phyloP scores from a whole-genome alignment of 768 basidiomycete species.

The Suillus placidus region DNA sequence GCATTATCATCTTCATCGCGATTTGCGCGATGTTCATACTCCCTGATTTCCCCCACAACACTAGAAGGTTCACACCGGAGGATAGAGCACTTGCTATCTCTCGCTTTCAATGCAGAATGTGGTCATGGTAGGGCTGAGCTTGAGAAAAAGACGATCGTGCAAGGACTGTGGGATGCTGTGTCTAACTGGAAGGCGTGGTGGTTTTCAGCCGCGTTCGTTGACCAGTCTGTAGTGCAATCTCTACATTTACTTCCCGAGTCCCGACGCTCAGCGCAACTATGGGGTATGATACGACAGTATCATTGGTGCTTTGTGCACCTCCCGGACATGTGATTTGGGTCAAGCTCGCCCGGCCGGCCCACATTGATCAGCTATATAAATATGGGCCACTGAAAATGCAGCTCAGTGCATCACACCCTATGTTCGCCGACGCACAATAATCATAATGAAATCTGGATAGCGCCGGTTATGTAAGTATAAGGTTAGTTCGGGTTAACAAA shows the following conservation, averaged over 20 bases:
- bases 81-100: conserved; percentile 44
- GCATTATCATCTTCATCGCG: neutral
- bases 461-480: no score
- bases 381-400: neutral
- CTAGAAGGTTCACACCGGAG: neutral
- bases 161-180: conserved; percentile 56
- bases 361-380: neutral
- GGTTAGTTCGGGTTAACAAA: neutral
- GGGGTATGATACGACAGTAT: conserved; percentile 58
- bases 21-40: neutral
- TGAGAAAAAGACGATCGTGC: conserved; percentile 33
- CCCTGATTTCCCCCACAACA: neutral
- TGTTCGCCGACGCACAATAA: no score
- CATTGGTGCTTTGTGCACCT: conserved; percentile 72
- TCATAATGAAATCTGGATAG: no score
- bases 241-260: conserved; percentile 67
- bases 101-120: conserved; percentile 65
- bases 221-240: conserved; percentile 62
- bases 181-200: conserved; percentile 81
- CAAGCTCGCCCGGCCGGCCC: neutral
- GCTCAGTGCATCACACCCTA: neutral
- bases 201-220: conserved; percentile 62
- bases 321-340: conserved; percentile 33
- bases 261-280: conserved; percentile 65
- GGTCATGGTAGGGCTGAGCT: neutral